Conservation (phyloP, 2,329 filamentous ascomycete genomes). For the Aschersonia sp. region DNA sequence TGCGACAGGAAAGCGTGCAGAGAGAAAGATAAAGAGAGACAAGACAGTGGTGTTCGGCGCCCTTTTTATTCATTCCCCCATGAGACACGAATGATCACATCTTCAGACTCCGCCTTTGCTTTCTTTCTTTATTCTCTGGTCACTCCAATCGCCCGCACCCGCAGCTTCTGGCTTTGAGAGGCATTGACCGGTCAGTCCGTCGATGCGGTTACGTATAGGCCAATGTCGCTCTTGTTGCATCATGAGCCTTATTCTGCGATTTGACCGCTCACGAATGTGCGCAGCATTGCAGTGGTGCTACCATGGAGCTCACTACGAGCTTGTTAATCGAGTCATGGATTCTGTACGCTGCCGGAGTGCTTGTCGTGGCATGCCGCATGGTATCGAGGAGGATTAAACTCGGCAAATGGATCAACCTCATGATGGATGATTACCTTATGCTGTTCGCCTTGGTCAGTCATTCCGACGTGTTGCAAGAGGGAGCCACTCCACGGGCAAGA, state of each 20-base stretch:
- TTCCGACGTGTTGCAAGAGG: neutral
- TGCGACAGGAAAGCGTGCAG: too few species aligned
- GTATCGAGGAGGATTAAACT: constrained; percentile 21
- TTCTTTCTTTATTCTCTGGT: too few species aligned
- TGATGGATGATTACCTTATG: constrained; percentile 45
- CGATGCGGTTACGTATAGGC: neutral
- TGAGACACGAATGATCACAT: too few species aligned
- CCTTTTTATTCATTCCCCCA: too few species aligned
- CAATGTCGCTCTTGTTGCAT: neutral
- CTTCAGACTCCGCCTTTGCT: too few species aligned
- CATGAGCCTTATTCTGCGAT: neutral
- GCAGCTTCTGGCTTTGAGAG: too few species aligned
- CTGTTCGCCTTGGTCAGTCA: constrained; percentile 26
- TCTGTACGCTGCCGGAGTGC: constrained; percentile 12
- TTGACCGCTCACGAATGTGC: neutral
- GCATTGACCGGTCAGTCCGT: too few species aligned
- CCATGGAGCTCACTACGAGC: constrained; percentile 12
- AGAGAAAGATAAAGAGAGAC: too few species aligned
- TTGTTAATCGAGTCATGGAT: constrained; percentile 16
- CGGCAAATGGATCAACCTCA: constrained; percentile 30
- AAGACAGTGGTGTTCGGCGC: too few species aligned
- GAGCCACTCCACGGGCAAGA: neutral
- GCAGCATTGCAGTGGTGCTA: neutral
- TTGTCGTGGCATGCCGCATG: constrained; percentile 12
- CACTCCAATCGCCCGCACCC: too few species aligned